These are phyloP conservation scores for Russula vinacea DNA, from an alignment of 768 basidiomycete genomes.

Conservation along the genomic window DNA sequence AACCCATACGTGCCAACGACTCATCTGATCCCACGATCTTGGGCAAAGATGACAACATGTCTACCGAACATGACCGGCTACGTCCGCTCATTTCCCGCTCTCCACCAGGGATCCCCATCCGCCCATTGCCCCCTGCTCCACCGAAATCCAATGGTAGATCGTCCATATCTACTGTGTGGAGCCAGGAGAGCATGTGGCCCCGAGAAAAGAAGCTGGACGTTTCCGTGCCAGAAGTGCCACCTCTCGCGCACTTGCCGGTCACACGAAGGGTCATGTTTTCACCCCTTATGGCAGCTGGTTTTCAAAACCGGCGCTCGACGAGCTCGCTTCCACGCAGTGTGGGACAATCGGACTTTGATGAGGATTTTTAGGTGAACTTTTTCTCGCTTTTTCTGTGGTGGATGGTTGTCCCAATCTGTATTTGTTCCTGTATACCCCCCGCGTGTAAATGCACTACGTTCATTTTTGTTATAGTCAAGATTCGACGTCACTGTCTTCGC, in stretches of 20 bases:
- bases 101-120: background rate
- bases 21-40: background rate
- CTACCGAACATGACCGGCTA: background rate
- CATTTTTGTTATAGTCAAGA: conserved; percentile 9
- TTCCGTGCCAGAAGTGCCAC: conserved; percentile 1
- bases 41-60: background rate
- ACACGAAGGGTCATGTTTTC: conserved; percentile 4
- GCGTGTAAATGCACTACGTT: conserved; percentile 11
- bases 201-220: conserved; percentile 12
- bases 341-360: conserved; percentile 19
- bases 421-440: background rate
- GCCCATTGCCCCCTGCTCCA: background rate
- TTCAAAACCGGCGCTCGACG: conserved; percentile 10
- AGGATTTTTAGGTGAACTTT: conserved; percentile 4
- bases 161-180: conserved; percentile 23
- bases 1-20: background rate
- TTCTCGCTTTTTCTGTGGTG: background rate
- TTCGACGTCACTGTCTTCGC: background rate
- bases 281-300: background rate
- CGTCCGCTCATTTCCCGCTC: background rate
- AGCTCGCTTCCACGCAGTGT: conserved; percentile 21
- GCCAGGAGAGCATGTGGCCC: conserved; percentile 25
- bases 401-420: background rate
- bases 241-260: conserved; percentile 9
- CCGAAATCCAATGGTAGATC: background rate